A percentile compares a stretch with the other conserved stretches of the same genome.
phyloP scores from a whole-genome alignment of 2,329 filamentous ascomycete species.

The Fusarium sp. region DNA sequence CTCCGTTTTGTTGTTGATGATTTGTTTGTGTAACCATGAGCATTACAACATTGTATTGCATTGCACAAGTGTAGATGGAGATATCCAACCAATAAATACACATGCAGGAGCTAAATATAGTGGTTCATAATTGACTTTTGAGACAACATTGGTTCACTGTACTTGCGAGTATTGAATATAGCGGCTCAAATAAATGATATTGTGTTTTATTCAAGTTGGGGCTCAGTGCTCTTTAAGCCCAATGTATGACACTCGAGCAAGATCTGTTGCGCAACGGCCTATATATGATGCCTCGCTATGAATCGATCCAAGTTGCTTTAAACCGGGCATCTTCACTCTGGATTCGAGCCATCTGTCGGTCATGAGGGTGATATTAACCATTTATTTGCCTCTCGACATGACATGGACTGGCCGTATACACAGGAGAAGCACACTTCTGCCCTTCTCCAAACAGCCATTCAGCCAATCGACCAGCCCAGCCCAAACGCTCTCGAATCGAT shows the following conservation, averaged over 20 bases:
- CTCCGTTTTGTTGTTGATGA: background rate
- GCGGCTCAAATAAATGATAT: background rate
- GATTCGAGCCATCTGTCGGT: background rate
- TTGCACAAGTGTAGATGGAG: background rate
- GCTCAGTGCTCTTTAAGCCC: background rate
- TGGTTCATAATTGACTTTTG: background rate
- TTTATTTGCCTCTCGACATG: background rate
- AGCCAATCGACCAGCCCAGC: background rate
- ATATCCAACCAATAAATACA: background rate
- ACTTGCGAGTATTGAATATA: background rate
- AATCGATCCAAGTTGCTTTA: background rate
- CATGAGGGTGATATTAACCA: background rate
- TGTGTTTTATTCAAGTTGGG: background rate
- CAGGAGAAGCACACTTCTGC: background rate
- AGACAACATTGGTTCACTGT: background rate
- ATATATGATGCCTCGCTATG: background rate
- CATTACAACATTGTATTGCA: background rate
- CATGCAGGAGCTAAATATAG: background rate
- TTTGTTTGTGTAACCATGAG: constrained; percentile 10
- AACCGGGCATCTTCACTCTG: background rate
- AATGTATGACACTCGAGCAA: background rate
- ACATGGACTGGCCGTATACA: background rate
- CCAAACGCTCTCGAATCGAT: background rate
- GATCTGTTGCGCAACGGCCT: background rate
- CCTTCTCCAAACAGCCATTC: background rate